These are phyloP conservation scores for Termitomyces titanicus DNA, from an alignment of 768 basidiomycete species.

Conservation along the genomic window DNA sequence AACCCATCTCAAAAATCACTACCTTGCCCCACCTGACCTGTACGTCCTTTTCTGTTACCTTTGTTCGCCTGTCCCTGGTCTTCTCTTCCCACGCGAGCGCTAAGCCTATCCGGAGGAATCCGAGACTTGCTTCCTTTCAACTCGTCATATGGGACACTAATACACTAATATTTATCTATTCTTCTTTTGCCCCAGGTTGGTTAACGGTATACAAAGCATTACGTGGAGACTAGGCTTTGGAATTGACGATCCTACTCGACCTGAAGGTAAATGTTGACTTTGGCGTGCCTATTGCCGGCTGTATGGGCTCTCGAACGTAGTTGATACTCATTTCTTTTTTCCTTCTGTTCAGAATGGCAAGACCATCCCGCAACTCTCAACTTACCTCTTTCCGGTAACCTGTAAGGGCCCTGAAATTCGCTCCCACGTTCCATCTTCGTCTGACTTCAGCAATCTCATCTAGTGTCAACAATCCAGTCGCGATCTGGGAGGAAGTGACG, in stretches of 20 bases:
- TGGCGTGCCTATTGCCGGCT: neutral
- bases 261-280: conserved; percentile 42
- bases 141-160: conserved; percentile 3
- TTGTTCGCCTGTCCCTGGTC: neutral
- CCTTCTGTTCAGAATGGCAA: conserved; percentile 47
- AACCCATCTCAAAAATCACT: conserved; percentile 47
- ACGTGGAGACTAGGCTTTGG: conserved; percentile 66
- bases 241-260: conserved; percentile 43
- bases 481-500: conserved; percentile 51
- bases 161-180: neutral
- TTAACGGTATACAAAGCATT: conserved; percentile 57
- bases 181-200: conserved; percentile 31
- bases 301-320: neutral
- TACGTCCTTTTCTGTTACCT: conserved; percentile 25
- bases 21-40: conserved; percentile 59
- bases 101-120: conserved; percentile 11
- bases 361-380: conserved; percentile 50
- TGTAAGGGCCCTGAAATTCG: conserved; percentile 33
- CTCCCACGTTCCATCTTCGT: neutral
- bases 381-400: conserved; percentile 44
- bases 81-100: conserved; percentile 14
- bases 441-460: conserved; percentile 18
- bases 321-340: neutral
- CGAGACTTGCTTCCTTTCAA: conserved; percentile 10
- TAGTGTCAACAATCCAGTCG: conserved; percentile 54